Percentiles rank a stretch among this genome's conserved stretches.
Conservation (phyloP, 768 basidiomycete genomes). For the Lactarius deliciosus region DNA sequence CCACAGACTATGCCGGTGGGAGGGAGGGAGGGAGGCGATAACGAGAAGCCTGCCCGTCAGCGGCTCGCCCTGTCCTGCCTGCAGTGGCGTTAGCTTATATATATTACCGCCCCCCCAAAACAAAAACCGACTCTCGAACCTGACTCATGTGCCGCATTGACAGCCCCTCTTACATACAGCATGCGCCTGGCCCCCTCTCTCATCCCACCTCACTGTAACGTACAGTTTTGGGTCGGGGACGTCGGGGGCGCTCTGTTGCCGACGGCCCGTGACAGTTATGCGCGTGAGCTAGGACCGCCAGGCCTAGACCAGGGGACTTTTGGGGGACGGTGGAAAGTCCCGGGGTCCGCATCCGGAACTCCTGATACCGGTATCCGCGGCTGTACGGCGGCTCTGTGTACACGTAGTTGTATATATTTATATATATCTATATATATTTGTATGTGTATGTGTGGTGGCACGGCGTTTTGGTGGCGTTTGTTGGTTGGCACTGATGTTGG, state of each 20-base stretch:
- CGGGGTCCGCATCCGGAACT: not conserved
- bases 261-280: not conserved
- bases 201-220: not conserved
- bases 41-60: not conserved
- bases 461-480: not conserved
- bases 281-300: not conserved
- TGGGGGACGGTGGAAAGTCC: not conserved
- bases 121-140: not conserved
- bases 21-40: not conserved
- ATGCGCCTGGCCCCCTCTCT: no score
- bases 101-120: not conserved
- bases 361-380: no score
- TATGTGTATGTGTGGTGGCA: not conserved
- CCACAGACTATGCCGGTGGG: not conserved
- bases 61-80: not conserved
- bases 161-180: not conserved
- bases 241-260: not conserved
- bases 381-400: not conserved
- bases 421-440: not conserved
- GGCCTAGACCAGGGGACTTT: not conserved
- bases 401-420: not conserved
- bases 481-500: not conserved
- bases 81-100: not conserved
- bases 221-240: not conserved
- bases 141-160: not conserved